Percentiles rank a stretch among this genome's conserved stretches.
Conservation (phyloP, 345 rosid species). For the Salix arbutifolia region DNA sequence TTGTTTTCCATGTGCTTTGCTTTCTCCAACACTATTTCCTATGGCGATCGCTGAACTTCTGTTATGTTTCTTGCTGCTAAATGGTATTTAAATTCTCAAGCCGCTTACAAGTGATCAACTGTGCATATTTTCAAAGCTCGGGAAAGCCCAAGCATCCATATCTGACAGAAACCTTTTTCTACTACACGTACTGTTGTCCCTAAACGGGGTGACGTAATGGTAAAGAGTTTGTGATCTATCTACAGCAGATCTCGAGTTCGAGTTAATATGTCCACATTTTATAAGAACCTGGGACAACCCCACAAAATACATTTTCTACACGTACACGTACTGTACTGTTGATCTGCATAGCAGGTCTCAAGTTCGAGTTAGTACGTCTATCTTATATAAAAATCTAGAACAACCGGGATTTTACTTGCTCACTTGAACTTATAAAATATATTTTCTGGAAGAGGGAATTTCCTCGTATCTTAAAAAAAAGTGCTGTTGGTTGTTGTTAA, state of each 20-base stretch:
- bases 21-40: background rate
- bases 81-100: constrained; percentile 36
- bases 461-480: too few relatives aligned
- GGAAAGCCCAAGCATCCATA: constrained; percentile 89
- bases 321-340: too few relatives aligned
- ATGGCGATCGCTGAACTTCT: background rate
- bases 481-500: constrained; percentile 32
- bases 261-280: fast-evolving
- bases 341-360: too few relatives aligned
- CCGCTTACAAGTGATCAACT: constrained; percentile 85
- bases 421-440: too few relatives aligned
- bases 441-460: too few relatives aligned
- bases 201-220: fast-evolving
- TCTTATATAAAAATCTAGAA: too few relatives aligned
- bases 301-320: too few relatives aligned
- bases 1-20: background rate
- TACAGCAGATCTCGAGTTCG: too few relatives aligned
- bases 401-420: too few relatives aligned
- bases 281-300: fast-evolving
- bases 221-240: too few relatives aligned
- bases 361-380: too few relatives aligned
- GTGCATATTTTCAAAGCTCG: constrained; percentile 76
- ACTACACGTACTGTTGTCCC: constrained; percentile 68
- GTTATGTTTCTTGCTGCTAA: constrained; percentile 25
- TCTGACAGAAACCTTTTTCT: constrained; percentile 85